These are phyloP conservation scores for Chalciporus pseudorubinellus DNA, from an alignment of 768 basidiomycete species.

Conservation along the genomic window DNA sequence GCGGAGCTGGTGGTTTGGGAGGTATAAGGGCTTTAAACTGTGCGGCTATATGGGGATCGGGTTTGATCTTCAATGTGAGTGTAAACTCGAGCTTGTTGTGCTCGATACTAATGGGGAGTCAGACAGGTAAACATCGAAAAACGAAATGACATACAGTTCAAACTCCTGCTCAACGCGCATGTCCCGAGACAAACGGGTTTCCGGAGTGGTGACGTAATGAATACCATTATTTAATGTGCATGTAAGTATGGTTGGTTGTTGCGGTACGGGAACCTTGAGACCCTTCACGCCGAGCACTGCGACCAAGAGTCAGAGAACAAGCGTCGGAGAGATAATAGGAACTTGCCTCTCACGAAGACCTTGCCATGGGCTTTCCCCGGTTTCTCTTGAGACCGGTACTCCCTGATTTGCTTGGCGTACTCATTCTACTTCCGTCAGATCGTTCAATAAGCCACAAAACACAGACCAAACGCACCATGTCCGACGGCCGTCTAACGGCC, in stretches of 20 bases:
- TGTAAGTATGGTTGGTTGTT: constrained; percentile 68
- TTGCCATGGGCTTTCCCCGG: constrained; percentile 84
- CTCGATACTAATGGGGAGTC: constrained; percentile 58
- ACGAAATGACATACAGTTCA: constrained; percentile 62
- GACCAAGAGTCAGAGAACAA: neutral
- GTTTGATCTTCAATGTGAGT: constrained; percentile 80
- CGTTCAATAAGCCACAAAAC: neutral
- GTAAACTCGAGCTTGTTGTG: constrained; percentile 96
- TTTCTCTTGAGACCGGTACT: constrained; percentile 74
- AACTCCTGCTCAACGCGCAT: constrained; percentile 84
- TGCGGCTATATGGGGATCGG: constrained; percentile 79
- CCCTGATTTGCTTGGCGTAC: constrained; percentile 86
- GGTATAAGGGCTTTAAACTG: constrained; percentile 68
- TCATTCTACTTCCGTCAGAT: constrained; percentile 64
- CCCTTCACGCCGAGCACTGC: constrained; percentile 75
- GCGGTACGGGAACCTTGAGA: constrained; percentile 75
- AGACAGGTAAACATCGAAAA: neutral
- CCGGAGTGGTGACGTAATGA: constrained; percentile 90
- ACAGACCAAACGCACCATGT: constrained; percentile 65
- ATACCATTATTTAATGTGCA: constrained; percentile 96
- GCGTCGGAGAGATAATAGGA: neutral
- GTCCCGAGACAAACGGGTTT: constrained; percentile 56
- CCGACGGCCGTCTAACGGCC: constrained; percentile 83
- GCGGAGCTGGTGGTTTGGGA: constrained; percentile 42
- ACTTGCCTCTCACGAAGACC: constrained; percentile 87